These are phyloP conservation scores for Hsuehochloa calcarea DNA, from an alignment of 176 grass and related monocot genomes.

Conservation along the genomic window DNA sequence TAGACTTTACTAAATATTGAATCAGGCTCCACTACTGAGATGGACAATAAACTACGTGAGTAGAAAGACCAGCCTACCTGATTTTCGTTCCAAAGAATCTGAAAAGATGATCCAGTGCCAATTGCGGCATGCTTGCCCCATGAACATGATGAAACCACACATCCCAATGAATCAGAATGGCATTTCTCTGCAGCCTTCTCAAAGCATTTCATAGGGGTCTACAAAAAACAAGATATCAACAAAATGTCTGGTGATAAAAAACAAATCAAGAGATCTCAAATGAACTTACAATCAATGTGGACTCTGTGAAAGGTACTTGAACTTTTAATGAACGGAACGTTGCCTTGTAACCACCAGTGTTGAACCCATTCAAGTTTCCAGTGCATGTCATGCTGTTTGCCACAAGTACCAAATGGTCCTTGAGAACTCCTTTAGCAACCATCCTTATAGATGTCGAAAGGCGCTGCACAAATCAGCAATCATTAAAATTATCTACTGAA, in stretches of 20 bases:
- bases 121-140: conserved; percentile 86
- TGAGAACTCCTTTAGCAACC: conserved; percentile 79
- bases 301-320: conserved; percentile 95
- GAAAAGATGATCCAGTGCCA: conserved; percentile 85
- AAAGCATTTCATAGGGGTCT: conserved; percentile 99
- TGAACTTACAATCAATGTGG: conserved; percentile 87
- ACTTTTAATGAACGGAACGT: conserved; percentile 91
- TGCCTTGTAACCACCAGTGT: conserved; percentile 73
- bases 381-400: conserved; percentile 90
- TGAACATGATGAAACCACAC: conserved; percentile 87
- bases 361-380: conserved; percentile 84
- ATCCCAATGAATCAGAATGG: conserved; percentile 73
- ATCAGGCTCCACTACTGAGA: conserved; percentile 1
- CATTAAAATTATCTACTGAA: conserved; percentile 7
- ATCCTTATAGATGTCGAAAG: conserved; percentile 64
- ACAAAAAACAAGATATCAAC: conserved; percentile 23
- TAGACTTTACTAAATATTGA: not conserved
- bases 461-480: conserved; percentile 57
- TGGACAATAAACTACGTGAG: conserved; percentile 1
- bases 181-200: conserved; percentile 94
- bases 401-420: conserved; percentile 85
- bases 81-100: conserved; percentile 90
- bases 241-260: conserved; percentile 38
- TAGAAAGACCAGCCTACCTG: conserved; percentile 55
- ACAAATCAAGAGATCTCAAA: conserved; percentile 16